Percentiles rank a stretch among this genome's conserved stretches.
These are phyloP conservation scores for Phytophthora parvispora DNA, from an alignment of 352 stramenopile species.

Conservation along the genomic window DNA sequence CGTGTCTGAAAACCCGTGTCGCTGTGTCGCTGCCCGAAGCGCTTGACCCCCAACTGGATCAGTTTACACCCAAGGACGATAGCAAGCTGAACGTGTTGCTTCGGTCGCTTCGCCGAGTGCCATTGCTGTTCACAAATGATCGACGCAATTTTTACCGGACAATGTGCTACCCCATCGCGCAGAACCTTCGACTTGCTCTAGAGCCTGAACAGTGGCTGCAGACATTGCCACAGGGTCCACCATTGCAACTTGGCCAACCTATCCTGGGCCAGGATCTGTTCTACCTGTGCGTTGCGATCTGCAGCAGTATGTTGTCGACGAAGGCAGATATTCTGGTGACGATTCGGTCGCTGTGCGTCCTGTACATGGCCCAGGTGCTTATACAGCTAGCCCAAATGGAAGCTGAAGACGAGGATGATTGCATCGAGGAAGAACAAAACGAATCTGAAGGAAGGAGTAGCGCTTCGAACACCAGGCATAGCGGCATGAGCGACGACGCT, in stretches of 20 bases:
- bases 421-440: constrained; percentile 37
- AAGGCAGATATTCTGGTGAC: constrained; percentile 87
- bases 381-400: constrained; percentile 67
- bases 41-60: constrained; percentile 72
- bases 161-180: constrained; percentile 59
- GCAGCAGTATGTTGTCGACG: constrained; percentile 79
- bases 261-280: constrained; percentile 84
- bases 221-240: constrained; percentile 52
- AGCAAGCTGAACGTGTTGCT: constrained; percentile 81
- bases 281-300: constrained; percentile 78
- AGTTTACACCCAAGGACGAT: constrained; percentile 81
- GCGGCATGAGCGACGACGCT: constrained; percentile 6
- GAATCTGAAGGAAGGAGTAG: constrained; percentile 12
- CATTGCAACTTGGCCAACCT: constrained; percentile 64
- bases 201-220: constrained; percentile 60
- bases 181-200: constrained; percentile 58
- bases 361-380: constrained; percentile 85
- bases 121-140: constrained; percentile 65
- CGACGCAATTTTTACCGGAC: constrained; percentile 61
- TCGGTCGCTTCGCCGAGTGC: constrained; percentile 63
- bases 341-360: constrained; percentile 78
- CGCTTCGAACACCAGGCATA: not conserved
- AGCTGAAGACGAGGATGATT: constrained; percentile 69
- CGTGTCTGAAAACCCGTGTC: constrained; percentile 67
- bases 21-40: constrained; percentile 76